Conservation (phyloP, 2,329 filamentous ascomycete species). For the Alternaria infectoria region DNA sequence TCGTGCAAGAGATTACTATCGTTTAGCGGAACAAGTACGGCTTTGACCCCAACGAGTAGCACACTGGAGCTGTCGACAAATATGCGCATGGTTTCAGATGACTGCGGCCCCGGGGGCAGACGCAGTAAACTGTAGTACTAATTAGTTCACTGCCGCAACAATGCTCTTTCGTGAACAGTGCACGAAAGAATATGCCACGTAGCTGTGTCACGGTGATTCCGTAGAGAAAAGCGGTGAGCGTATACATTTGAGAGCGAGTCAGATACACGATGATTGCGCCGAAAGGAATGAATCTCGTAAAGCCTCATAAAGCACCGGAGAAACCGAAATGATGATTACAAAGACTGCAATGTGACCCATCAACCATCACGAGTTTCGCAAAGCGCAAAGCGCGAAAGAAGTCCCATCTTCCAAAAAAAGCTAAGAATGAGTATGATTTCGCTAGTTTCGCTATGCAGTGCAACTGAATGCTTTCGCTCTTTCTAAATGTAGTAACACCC, state of each 20-base stretch:
- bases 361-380: neutral
- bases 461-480: conserved; percentile 4
- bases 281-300: neutral
- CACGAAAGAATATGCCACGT: neutral
- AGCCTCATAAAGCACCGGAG: neutral
- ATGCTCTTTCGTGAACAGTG: neutral
- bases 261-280: neutral
- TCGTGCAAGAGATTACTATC: no score
- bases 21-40: no score
- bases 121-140: no score
- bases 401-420: neutral
- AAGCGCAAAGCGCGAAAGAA: neutral
- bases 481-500: neutral
- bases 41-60: no score
- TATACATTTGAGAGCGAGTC: neutral
- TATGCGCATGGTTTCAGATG: no score
- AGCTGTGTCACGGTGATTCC: no score
- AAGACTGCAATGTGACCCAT: no score
- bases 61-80: no score
- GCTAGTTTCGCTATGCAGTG: conserved; percentile 4
- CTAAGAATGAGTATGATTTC: conserved; percentile 1
- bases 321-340: neutral
- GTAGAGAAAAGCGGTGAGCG: neutral
- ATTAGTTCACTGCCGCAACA: neutral
- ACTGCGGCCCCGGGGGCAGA: no score